Evolutionary conservation across 1,284 basidiomycete species (phyloP).

Genomic region (Schizopora paradoxa): DNA sequence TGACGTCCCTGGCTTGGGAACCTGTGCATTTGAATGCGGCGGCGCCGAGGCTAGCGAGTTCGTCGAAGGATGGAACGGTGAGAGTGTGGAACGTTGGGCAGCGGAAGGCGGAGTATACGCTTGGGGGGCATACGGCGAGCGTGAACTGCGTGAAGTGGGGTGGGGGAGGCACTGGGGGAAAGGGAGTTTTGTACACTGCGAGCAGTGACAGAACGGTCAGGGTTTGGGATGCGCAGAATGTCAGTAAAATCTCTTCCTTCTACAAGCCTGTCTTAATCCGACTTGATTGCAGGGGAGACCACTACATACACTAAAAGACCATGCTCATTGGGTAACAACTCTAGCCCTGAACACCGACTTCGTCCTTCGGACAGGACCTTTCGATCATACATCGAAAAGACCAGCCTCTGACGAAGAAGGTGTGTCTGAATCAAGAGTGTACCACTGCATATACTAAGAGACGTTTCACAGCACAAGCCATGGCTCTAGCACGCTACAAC

Average conservation of each 20-base stretch:
- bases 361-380: slow-evolving; percentile 90
- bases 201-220: slow-evolving; percentile 91
- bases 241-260: slow-evolving; percentile 29
- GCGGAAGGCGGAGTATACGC: slow-evolving; percentile 74
- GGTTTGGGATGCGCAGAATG: slow-evolving; percentile 85
- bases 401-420: slow-evolving; percentile 78
- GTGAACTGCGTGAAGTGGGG: slow-evolving; percentile 98
- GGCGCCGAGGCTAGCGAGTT: slow-evolving; percentile 85
- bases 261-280: slow-evolving; percentile 2
- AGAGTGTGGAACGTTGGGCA: slow-evolving; percentile 85
- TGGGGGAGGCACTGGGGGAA: slow-evolving; percentile 60
- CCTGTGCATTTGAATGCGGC: slow-evolving; percentile 85
- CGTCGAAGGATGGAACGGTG: slow-evolving; percentile 95
- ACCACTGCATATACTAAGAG: not conserved
- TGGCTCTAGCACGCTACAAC: slow-evolving; percentile 74
- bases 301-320: slow-evolving; percentile 81
- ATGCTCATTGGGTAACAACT: slow-evolving; percentile 99
- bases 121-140: slow-evolving; percentile 90
- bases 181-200: slow-evolving; percentile 89
- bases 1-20: slow-evolving; percentile 95
- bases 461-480: slow-evolving; percentile 52
- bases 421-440: slow-evolving; percentile 27
- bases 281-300: slow-evolving; percentile 46
- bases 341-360: slow-evolving; percentile 95
- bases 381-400: slow-evolving; percentile 79